Evolutionary conservation across 108 stramenopile genomes (phyloP).

Genomic region (Nitzschia putrida): DNA sequence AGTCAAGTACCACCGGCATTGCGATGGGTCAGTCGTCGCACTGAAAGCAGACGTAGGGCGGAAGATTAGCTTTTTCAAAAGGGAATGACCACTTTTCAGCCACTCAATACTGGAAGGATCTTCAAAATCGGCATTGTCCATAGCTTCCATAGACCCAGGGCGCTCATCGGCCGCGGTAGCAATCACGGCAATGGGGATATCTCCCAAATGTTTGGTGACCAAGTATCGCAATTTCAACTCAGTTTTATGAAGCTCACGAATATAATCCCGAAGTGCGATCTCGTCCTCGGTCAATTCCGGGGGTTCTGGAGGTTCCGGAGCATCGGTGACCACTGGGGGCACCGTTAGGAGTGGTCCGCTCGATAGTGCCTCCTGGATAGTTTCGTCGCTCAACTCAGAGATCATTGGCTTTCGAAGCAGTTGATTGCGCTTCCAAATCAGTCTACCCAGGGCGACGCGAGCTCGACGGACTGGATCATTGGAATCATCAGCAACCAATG

Average conservation of each 20-base stretch:
- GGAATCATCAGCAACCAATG: slow-evolving; percentile 60
- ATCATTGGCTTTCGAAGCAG: slow-evolving; percentile 43
- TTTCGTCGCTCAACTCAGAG: slow-evolving; percentile 49
- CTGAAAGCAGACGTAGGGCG: slow-evolving; percentile 40
- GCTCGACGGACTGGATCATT: slow-evolving; percentile 65
- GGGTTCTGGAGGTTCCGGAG: slow-evolving; percentile 14
- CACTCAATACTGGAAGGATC: slow-evolving; percentile 54
- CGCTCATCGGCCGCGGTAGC: slow-evolving; percentile 80
- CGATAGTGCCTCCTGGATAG: slow-evolving; percentile 29
- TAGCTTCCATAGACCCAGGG: slow-evolving; percentile 53
- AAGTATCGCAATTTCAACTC: slow-evolving; percentile 61
- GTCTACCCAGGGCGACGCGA: slow-evolving; percentile 66
- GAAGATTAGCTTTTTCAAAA: slow-evolving; percentile 53
- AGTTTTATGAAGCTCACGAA: slow-evolving; percentile 59
- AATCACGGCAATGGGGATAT: slow-evolving; percentile 53
- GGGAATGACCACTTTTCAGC: slow-evolving; percentile 42
- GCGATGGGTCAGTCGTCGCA: slow-evolving; percentile 21
- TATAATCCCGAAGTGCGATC: slow-evolving; percentile 49
- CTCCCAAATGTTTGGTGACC: slow-evolving; percentile 51
- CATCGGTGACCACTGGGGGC: slow-evolving; percentile 19
- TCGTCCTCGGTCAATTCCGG: slow-evolving; percentile 8
- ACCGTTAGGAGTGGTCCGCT: slow-evolving; percentile 23
- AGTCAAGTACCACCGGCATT: slow-evolving; percentile 71
- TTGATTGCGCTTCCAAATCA: slow-evolving; percentile 70
- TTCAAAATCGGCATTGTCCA: slow-evolving; percentile 61